phyloP scores from a whole-genome alignment of 139 green algal species.

The Ettlia oleoabundans region DNA sequence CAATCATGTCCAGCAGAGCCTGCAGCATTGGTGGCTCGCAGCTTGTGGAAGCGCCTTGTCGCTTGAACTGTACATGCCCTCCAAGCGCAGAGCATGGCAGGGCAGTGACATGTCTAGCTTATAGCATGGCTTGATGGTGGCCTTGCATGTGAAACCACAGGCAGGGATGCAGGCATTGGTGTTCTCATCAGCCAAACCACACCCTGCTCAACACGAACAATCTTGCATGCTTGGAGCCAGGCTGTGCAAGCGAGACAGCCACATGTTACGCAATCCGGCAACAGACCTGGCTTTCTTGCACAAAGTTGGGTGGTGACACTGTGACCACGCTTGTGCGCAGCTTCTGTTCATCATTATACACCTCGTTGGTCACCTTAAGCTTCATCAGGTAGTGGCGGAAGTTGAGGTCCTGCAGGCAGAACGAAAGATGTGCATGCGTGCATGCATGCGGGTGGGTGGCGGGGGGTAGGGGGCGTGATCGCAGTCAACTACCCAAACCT shows the following conservation, averaged over 20 bases:
- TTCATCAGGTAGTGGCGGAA: slow-evolving; percentile 67
- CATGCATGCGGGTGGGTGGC: not conserved
- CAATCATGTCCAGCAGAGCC: slow-evolving; percentile 56
- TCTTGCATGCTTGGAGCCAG: too few species aligned
- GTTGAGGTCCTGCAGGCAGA: slow-evolving; percentile 25
- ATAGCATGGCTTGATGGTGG: too few species aligned
- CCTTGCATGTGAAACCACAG: too few species aligned
- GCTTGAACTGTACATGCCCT: too few species aligned
- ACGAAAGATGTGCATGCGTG: not conserved
- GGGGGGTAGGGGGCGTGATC: not conserved
- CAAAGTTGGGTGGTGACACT: slow-evolving; percentile 42
- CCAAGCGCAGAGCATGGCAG: not conserved
- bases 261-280: not conserved
- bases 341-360: slow-evolving; percentile 88
- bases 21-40: not conserved
- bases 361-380: slow-evolving; percentile 85
- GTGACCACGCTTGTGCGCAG: slow-evolving; percentile 69
- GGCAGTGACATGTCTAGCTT: not conserved
- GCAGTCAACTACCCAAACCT: not conserved
- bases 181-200: too few species aligned
- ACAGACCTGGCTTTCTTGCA: slow-evolving; percentile 8
- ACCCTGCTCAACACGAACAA: too few species aligned
- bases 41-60: too few species aligned
- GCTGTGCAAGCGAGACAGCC: too few species aligned
- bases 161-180: not conserved